phyloP scores from a whole-genome alignment of 148 eudicot species.

The Persicaria maculosa region DNA sequence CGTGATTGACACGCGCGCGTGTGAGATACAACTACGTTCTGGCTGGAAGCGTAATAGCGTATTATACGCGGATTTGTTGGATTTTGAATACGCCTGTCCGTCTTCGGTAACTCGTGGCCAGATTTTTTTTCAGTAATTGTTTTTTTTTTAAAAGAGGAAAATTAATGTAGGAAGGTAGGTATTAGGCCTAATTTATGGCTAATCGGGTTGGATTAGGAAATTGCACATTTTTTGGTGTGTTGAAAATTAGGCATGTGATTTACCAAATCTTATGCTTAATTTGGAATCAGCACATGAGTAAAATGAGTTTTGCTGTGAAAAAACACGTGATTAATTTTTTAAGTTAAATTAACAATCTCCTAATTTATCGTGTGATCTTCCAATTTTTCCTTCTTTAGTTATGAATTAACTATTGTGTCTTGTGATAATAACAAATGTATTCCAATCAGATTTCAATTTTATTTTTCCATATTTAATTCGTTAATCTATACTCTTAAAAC shows the following conservation, averaged over 20 bases:
- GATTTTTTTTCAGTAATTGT: neutral
- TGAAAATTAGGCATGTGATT: slow-evolving; percentile 4
- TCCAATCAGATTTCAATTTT: too few relatives aligned
- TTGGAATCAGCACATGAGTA: neutral
- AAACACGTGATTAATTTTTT: neutral
- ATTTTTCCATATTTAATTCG: too few relatives aligned
- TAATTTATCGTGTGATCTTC: neutral
- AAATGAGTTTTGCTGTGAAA: neutral
- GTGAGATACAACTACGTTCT: neutral
- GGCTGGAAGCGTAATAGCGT: neutral
- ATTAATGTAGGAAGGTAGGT: neutral
- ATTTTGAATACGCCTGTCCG: neutral
- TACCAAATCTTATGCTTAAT: neutral
- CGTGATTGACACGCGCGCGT: neutral
- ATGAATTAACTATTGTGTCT: neutral
- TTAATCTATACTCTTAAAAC: too few relatives aligned
- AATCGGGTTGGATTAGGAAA: neutral
- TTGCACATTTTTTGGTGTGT: neutral
- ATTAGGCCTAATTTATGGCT: neutral
- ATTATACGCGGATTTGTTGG: neutral
- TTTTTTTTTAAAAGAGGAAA: neutral
- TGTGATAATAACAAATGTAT: too few relatives aligned
- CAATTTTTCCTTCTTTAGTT: neutral
- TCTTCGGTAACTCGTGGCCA: neutral
- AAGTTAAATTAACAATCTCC: neutral